Evolutionary conservation across 1,284 basidiomycete species (phyloP).

Genomic region (Boletus hoseneyae): DNA sequence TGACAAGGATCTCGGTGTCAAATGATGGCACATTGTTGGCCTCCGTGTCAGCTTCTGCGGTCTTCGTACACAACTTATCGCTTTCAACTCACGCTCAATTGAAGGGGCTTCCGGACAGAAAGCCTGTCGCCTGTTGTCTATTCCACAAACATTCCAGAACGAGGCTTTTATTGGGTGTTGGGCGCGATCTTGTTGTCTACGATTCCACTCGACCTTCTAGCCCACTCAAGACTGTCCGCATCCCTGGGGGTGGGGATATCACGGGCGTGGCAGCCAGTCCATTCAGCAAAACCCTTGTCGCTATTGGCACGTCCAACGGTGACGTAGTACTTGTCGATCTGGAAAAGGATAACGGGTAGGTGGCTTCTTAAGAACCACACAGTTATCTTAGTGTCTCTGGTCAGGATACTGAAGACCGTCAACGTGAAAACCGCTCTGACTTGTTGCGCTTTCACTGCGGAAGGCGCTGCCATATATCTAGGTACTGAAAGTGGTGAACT

Average conservation of each 20-base stretch:
- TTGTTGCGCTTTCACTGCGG: slow-evolving; percentile 59
- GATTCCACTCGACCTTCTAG: slow-evolving; percentile 56
- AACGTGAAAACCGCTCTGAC: slow-evolving; percentile 51
- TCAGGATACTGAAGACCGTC: slow-evolving; percentile 55
- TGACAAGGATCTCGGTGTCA: slow-evolving; percentile 55
- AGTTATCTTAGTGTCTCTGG: background rate
- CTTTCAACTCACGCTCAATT: slow-evolving; percentile 48
- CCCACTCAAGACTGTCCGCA: slow-evolving; percentile 48
- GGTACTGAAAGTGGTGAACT: slow-evolving; percentile 63
- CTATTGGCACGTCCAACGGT: slow-evolving; percentile 52
- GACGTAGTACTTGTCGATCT: slow-evolving; percentile 58
- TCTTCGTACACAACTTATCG: slow-evolving; percentile 57
- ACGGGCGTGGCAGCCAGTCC: slow-evolving; percentile 59
- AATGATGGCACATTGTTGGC: slow-evolving; percentile 57
- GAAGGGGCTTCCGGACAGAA: slow-evolving; percentile 44
- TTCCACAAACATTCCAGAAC: slow-evolving; percentile 62
- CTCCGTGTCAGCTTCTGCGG: slow-evolving; percentile 47
- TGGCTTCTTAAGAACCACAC: slow-evolving; percentile 3
- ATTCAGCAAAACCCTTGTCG: slow-evolving; percentile 68
- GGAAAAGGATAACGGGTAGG: slow-evolving; percentile 70
- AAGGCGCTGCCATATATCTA: slow-evolving; percentile 61
- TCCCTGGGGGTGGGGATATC: slow-evolving; percentile 48
- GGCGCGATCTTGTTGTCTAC: slow-evolving; percentile 54
- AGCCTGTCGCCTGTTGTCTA: slow-evolving; percentile 42
- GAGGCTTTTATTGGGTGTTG: slow-evolving; percentile 53